These are phyloP conservation scores for Sarocladiaceae sp. DNA, from an alignment of 2,329 filamentous ascomycete species.

Conservation along the genomic window DNA sequence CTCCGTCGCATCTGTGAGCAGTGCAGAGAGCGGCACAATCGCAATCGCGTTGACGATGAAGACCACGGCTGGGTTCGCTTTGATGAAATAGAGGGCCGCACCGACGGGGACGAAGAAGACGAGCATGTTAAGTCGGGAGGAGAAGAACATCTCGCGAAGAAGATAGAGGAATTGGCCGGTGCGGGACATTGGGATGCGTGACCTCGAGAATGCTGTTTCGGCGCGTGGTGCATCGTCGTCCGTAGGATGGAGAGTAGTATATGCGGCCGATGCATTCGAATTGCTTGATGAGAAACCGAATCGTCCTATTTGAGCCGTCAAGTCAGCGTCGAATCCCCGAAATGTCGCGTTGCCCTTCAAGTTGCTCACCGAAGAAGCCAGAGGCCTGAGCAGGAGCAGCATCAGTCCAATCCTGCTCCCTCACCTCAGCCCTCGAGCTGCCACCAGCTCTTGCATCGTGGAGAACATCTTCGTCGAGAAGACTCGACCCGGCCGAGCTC, in stretches of 20 bases:
- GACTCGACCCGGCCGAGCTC: not conserved
- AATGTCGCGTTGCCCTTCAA: not conserved
- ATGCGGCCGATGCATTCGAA: not conserved
- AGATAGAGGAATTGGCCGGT: conserved; percentile 9
- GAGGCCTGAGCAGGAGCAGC: not conserved
- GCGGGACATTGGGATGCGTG: not conserved
- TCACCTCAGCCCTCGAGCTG: not conserved
- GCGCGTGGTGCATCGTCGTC: not conserved
- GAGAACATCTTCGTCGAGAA: conserved; percentile 1
- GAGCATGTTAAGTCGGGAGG: conserved; percentile 57
- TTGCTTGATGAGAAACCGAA: not conserved
- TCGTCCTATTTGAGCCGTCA: not conserved
- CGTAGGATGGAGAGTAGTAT: not conserved
- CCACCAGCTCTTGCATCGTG: not conserved
- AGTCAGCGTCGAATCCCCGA: not conserved
- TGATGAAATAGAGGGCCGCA: conserved; percentile 46
- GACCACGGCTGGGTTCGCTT: conserved; percentile 33
- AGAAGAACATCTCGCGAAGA: conserved; percentile 20
- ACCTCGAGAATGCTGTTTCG: not conserved
- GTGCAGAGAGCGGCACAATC: conserved; percentile 53
- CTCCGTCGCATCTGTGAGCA: conserved; percentile 57
- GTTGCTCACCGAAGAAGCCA: conserved; percentile 2
- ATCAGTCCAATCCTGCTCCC: not conserved
- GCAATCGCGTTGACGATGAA: conserved; percentile 59
- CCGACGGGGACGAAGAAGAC: conserved; percentile 69